phyloP scores from a whole-genome alignment of 106 monocot genomes.

The Triglochin maritima region DNA sequence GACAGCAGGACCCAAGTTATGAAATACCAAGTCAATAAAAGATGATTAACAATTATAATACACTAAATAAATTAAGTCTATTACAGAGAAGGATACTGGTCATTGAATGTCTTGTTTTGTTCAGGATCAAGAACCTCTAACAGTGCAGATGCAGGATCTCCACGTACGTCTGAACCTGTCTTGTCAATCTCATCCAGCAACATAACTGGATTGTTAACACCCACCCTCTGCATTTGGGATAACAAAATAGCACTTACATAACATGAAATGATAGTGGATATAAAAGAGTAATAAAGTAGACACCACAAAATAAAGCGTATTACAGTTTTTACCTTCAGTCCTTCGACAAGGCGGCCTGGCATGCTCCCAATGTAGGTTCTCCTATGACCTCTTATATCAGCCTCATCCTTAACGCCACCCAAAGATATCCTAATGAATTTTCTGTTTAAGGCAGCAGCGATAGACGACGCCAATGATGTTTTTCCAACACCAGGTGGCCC shows the following conservation, averaged over 20 bases:
- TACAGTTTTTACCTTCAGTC: slow-evolving; percentile 58
- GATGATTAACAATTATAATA: too few species aligned
- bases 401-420: slow-evolving; percentile 98
- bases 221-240: slow-evolving; percentile 61
- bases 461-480: slow-evolving; percentile 97
- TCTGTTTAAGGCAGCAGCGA: slow-evolving; percentile 83
- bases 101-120: slow-evolving; percentile 91
- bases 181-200: slow-evolving; percentile 98
- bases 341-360: slow-evolving; percentile 99
- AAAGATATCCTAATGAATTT: slow-evolving; percentile 93
- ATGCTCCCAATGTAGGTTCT: slow-evolving; percentile 98
- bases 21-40: too few species aligned
- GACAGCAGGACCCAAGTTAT: too few species aligned
- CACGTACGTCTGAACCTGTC: slow-evolving; percentile 97
- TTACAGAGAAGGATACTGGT: slow-evolving; percentile 69
- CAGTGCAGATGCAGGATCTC: slow-evolving; percentile 93
- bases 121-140: slow-evolving; percentile 99
- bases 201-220: slow-evolving; percentile 95
- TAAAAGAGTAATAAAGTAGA: not conserved
- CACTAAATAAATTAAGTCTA: not conserved
- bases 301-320: not conserved
- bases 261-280: not conserved
- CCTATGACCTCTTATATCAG: slow-evolving; percentile 96
- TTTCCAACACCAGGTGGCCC: slow-evolving; percentile 99
- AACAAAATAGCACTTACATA: not conserved